A percentile compares a stretch with the other conserved stretches of the same genome.
These are phyloP conservation scores for Lathyrus tuberosus DNA, from an alignment of 306 rosid genomes.

Conservation along the genomic window DNA sequence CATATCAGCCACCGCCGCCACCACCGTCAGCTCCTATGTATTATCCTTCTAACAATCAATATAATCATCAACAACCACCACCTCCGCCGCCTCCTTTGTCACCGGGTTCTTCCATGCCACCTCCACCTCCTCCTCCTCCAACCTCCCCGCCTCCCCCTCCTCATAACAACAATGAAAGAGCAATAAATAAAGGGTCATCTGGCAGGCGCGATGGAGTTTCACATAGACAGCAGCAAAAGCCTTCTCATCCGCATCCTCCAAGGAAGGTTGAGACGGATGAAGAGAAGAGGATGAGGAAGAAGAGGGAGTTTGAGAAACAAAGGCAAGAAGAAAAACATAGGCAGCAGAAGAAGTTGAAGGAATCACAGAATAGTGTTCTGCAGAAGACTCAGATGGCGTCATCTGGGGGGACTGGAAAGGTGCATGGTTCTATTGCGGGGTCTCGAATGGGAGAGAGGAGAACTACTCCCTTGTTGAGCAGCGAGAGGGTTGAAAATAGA, in stretches of 20 bases:
- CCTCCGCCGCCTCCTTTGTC: conserved; percentile 56
- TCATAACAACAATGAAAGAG: conserved; percentile 50
- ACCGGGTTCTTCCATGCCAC: conserved; percentile 64
- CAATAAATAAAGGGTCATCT: conserved; percentile 51
- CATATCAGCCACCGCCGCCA: conserved; percentile 80
- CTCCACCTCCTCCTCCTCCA: conserved; percentile 79
- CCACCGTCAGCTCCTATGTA: conserved; percentile 63
- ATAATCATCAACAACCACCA: conserved; percentile 53
- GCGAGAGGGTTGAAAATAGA: conserved; percentile 93
- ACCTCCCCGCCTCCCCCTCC: conserved; percentile 67
- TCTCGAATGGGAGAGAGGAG: conserved; percentile 88
- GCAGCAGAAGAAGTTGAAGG: conserved; percentile 83
- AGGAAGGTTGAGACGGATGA: conserved; percentile 86
- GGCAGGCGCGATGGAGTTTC: conserved; percentile 61
- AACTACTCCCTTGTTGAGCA: conserved; percentile 69
- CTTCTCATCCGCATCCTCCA: conserved; percentile 33
- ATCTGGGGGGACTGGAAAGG: conserved; percentile 61
- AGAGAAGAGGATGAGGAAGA: conserved; percentile 76
- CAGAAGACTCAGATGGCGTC: conserved; percentile 76
- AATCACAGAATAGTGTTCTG: conserved; percentile 70
- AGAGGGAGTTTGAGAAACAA: conserved; percentile 85
- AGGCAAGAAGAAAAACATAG: conserved; percentile 88
- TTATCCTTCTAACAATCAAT: conserved; percentile 70
- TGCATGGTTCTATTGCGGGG: conserved; percentile 79
- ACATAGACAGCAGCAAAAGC: conserved; percentile 40